Evolutionary conservation across 2,329 filamentous ascomycete genomes (phyloP).

Genomic region (Cercospora sp.): DNA sequence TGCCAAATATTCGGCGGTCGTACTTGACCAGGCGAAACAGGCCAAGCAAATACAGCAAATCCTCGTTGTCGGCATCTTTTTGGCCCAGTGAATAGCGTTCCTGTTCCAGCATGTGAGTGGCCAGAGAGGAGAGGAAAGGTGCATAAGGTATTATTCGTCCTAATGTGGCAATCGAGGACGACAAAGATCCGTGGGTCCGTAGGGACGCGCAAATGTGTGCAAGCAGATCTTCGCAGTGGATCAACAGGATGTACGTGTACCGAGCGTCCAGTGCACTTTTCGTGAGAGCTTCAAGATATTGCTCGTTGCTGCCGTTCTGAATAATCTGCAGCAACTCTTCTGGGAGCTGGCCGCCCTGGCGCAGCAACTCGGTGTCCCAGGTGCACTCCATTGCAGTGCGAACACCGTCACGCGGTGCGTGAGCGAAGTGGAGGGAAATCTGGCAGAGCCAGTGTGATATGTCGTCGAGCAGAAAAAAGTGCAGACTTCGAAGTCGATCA

Average conservation of each 20-base stretch:
- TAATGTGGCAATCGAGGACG: slow-evolving; percentile 62
- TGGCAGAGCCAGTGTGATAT: slow-evolving; percentile 6
- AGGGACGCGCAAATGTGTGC: slow-evolving; percentile 73
- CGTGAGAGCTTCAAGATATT: slow-evolving; percentile 71
- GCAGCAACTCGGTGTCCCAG: slow-evolving; percentile 34
- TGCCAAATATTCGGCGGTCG: slow-evolving; percentile 67
- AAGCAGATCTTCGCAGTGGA: slow-evolving; percentile 71
- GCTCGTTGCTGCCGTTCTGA: slow-evolving; percentile 57
- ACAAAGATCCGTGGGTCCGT: slow-evolving; percentile 44
- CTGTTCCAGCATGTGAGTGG: slow-evolving; percentile 26
- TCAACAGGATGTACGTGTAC: slow-evolving; percentile 72
- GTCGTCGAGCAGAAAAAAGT: slow-evolving; percentile 11
- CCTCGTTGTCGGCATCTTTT: slow-evolving; percentile 21
- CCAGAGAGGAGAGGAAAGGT: slow-evolving; percentile 64
- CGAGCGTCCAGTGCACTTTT: slow-evolving; percentile 66
- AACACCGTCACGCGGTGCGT: slow-evolving; percentile 1
- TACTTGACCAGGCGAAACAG: slow-evolving; percentile 78
- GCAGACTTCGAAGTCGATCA: slow-evolving; percentile 4
- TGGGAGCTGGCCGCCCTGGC: slow-evolving; percentile 60
- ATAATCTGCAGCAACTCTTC: slow-evolving; percentile 68
- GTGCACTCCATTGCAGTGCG: slow-evolving; percentile 32
- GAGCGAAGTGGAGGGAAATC: not conserved
- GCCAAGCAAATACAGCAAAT: slow-evolving; percentile 57
- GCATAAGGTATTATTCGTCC: slow-evolving; percentile 79
- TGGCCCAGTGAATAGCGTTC: slow-evolving; percentile 23